A percentile compares a stretch with the other conserved stretches of the same genome.
Conservation (phyloP, 768 basidiomycete genomes). For the Tulasnella sp. region DNA sequence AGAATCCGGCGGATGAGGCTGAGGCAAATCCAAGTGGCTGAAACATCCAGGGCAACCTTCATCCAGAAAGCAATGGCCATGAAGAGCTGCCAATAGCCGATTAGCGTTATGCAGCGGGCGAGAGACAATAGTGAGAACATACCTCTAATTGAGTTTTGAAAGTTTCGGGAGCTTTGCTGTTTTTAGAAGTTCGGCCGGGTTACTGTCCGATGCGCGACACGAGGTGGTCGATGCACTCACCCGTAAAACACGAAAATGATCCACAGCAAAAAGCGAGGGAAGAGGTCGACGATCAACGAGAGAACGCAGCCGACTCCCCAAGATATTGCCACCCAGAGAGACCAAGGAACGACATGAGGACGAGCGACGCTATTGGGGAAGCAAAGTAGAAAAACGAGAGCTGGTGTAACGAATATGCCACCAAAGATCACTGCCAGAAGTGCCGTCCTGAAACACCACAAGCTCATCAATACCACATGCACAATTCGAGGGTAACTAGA, state of each 20-base stretch:
- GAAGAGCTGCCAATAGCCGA: conserved; percentile 34
- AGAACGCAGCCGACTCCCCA: conserved; percentile 52
- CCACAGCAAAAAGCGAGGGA: conserved; percentile 44
- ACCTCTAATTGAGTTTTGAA: conserved; percentile 61
- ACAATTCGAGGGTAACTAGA: neutral
- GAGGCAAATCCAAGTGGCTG: conserved; percentile 64
- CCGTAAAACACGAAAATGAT: conserved; percentile 44
- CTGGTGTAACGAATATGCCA: conserved; percentile 53
- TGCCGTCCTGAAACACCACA: conserved; percentile 33
- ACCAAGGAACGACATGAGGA: conserved; percentile 43
- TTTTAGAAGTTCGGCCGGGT: neutral
- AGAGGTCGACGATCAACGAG: conserved; percentile 49
- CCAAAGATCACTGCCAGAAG: conserved; percentile 47
- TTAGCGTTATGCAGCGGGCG: neutral
- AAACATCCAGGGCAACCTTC: conserved; percentile 50
- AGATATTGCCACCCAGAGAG: conserved; percentile 50
- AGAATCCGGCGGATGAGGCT: conserved; percentile 47
- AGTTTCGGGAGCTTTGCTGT: conserved; percentile 32
- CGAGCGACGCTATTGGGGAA: conserved; percentile 40
- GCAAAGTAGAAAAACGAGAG: conserved; percentile 52
- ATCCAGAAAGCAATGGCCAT: conserved; percentile 60
- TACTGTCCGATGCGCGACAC: neutral
- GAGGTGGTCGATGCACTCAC: conserved; percentile 28
- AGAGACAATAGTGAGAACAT: conserved; percentile 12
- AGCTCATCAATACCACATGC: neutral